These are phyloP conservation scores for Candida pini DNA, from an alignment of 805 yeast genomes.

Conservation along the genomic window DNA sequence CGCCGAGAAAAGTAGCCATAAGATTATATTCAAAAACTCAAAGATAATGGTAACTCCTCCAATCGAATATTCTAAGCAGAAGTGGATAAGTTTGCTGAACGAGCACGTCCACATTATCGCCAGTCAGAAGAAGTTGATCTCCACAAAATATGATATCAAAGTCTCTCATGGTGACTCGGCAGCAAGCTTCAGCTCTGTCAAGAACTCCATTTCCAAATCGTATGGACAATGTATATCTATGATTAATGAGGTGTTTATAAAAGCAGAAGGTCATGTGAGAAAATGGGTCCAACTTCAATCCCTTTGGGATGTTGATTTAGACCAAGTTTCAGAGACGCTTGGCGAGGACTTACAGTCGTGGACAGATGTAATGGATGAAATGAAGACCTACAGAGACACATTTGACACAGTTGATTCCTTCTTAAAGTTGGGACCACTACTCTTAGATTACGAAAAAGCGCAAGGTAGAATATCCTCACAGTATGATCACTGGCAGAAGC, in stretches of 20 bases:
- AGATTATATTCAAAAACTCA: slow-evolving; percentile 32
- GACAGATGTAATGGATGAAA: slow-evolving; percentile 40
- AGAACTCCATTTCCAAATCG: slow-evolving; percentile 4
- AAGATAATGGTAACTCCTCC: slow-evolving; percentile 36
- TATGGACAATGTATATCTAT: slow-evolving; percentile 18
- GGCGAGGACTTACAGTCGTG: slow-evolving; percentile 37
- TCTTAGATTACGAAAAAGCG: slow-evolving; percentile 45
- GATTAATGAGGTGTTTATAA: slow-evolving; percentile 29
- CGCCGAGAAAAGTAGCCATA: slow-evolving; percentile 33
- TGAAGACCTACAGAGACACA: slow-evolving; percentile 35
- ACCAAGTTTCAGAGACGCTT: slow-evolving; percentile 32
- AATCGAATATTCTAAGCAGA: slow-evolving; percentile 31
- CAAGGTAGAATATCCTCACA: slow-evolving; percentile 42
- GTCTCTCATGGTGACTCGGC: neutral
- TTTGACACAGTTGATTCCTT: slow-evolving; percentile 47
- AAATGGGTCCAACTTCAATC: slow-evolving; percentile 54
- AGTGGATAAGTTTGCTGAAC: slow-evolving; percentile 24
- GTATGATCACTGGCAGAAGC: slow-evolving; percentile 55
- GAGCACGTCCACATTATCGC: slow-evolving; percentile 15
- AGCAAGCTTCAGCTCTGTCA: no score
- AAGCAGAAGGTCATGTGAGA: slow-evolving; percentile 33
- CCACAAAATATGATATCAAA: slow-evolving; percentile 19
- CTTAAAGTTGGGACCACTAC: slow-evolving; percentile 34
- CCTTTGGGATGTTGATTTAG: slow-evolving; percentile 52
- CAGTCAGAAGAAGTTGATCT: slow-evolving; percentile 21